Percentiles rank a stretch among this genome's conserved stretches.
These are phyloP conservation scores for Mycena rebaudengoi DNA, from an alignment of 768 basidiomycete species.

Conservation along the genomic window DNA sequence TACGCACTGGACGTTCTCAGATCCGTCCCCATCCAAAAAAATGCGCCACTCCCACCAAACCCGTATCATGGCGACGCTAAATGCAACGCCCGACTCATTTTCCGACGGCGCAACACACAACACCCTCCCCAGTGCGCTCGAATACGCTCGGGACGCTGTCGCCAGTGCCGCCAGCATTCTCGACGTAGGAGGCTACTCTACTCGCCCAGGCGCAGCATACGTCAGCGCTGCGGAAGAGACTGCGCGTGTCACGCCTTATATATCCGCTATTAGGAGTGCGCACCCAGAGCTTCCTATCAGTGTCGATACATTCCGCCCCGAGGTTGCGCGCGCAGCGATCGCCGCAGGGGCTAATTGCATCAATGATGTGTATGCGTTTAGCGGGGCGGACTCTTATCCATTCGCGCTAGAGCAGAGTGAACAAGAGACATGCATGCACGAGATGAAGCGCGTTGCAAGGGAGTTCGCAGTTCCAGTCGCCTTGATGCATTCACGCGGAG, in stretches of 20 bases:
- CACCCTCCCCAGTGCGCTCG: slow-evolving; percentile 60
- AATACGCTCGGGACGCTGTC: slow-evolving; percentile 59
- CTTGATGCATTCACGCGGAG: slow-evolving; percentile 94
- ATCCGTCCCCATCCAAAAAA: slow-evolving; percentile 15
- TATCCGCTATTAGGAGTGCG: slow-evolving; percentile 62
- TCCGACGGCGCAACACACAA: slow-evolving; percentile 81
- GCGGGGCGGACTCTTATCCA: slow-evolving; percentile 62
- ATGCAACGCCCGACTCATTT: slow-evolving; percentile 95
- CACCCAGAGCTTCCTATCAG: slow-evolving; percentile 63
- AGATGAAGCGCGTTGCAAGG: slow-evolving; percentile 75
- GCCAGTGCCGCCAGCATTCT: slow-evolving; percentile 75
- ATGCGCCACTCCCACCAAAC: slow-evolving; percentile 49
- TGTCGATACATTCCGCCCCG: slow-evolving; percentile 88
- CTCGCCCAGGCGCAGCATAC: slow-evolving; percentile 79
- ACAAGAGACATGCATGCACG: slow-evolving; percentile 50
- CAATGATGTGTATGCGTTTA: slow-evolving; percentile 90
- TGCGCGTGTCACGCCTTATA: slow-evolving; percentile 74
- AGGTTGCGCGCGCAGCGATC: slow-evolving; percentile 79
- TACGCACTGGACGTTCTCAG: slow-evolving; percentile 58
- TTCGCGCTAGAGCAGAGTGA: slow-evolving; percentile 34
- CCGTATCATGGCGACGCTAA: slow-evolving; percentile 90
- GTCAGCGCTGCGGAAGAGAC: slow-evolving; percentile 78
- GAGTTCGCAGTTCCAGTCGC: slow-evolving; percentile 80
- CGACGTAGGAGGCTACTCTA: slow-evolving; percentile 95
- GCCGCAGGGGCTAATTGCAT: slow-evolving; percentile 89